A percentile compares a stretch with the other conserved stretches of the same genome.
Evolutionary conservation across 352 stramenopile species (phyloP).

Genomic region (Pythium rishiriense): DNA sequence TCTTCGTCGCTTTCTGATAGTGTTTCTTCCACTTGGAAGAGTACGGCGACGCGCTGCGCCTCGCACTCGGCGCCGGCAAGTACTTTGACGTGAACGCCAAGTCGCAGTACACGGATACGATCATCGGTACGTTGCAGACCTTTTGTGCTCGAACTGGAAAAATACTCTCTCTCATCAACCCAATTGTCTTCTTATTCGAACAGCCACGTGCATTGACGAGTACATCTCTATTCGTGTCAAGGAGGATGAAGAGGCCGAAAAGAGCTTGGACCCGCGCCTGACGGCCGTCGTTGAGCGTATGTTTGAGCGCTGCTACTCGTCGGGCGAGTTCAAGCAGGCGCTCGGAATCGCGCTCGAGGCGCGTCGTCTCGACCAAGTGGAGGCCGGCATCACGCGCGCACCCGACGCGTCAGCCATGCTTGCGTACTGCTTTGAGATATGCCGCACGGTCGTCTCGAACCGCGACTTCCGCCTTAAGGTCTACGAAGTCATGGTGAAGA

Average conservation of each 20-base stretch:
- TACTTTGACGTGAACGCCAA: constrained; percentile 94
- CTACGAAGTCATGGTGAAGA: constrained; percentile 89
- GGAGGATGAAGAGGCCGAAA: constrained; percentile 70
- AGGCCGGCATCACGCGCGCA: constrained; percentile 88
- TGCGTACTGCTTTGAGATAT: constrained; percentile 93
- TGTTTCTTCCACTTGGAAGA: constrained; percentile 99
- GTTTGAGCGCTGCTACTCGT: constrained; percentile 96
- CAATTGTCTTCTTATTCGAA: not conserved
- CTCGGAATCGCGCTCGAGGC: constrained; percentile 97
- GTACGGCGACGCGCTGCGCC: constrained; percentile 92
- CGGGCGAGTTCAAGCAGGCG: constrained; percentile 95
- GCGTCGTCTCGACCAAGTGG: constrained; percentile 91
- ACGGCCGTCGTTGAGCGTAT: constrained; percentile 96
- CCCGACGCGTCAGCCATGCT: constrained; percentile 76
- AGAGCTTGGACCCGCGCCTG: constrained; percentile 89
- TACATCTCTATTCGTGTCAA: constrained; percentile 92
- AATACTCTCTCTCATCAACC: not conserved
- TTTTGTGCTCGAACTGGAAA: not conserved
- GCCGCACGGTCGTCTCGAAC: constrained; percentile 91
- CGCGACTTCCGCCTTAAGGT: constrained; percentile 96
- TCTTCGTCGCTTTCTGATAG: constrained; percentile 26
- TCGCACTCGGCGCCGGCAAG: constrained; percentile 94
- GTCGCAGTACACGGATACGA: constrained; percentile 97
- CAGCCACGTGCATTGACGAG: constrained; percentile 95
- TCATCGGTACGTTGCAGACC: constrained; percentile 76